phyloP scores from a whole-genome alignment of 352 stramenopile genomes.

The Phytophthora macrochlamydospora region DNA sequence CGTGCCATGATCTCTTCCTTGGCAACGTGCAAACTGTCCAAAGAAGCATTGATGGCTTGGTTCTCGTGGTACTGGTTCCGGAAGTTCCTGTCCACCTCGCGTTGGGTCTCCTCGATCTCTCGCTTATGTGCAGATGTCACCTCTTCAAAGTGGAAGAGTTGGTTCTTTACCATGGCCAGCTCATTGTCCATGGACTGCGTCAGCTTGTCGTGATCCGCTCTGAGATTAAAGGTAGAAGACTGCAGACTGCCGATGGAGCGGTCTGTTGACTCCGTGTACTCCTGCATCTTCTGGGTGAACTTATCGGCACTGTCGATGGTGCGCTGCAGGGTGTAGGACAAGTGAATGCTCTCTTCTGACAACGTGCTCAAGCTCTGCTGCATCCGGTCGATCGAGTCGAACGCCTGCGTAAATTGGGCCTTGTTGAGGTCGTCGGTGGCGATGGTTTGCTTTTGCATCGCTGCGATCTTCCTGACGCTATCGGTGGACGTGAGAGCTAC shows the following conservation, averaged over 20 bases:
- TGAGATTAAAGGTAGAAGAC: conserved; percentile 42
- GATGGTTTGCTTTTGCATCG: conserved; percentile 61
- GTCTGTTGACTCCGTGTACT: conserved; percentile 53
- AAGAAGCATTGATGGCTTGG: conserved; percentile 38
- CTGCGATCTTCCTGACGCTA: conserved; percentile 59
- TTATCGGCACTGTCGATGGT: conserved; percentile 51
- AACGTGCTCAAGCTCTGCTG: conserved; percentile 66
- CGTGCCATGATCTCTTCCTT: conserved; percentile 57
- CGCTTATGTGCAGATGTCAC: conserved; percentile 57
- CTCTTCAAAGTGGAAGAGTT: conserved; percentile 81
- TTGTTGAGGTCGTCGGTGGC: conserved; percentile 61
- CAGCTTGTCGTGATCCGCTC: conserved; percentile 55
- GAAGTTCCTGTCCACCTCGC: conserved; percentile 62
- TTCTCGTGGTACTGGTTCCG: conserved; percentile 65
- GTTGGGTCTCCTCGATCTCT: conserved; percentile 65
- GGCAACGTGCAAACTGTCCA: conserved; percentile 48
- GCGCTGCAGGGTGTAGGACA: conserved; percentile 72
- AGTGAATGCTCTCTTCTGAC: conserved; percentile 74
- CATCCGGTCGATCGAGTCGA: conserved; percentile 72
- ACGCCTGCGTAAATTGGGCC: conserved; percentile 63
- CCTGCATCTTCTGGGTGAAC: conserved; percentile 50
- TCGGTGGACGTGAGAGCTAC: conserved; percentile 54
- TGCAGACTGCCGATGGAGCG: conserved; percentile 43
- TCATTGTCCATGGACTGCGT: conserved; percentile 66
- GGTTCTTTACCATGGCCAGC: conserved; percentile 66